A percentile compares a stretch with the other conserved stretches of the same genome.
Evolutionary conservation across 164 flowering plant genomes (phyloP).

Genomic region (Umbellularia californica): DNA sequence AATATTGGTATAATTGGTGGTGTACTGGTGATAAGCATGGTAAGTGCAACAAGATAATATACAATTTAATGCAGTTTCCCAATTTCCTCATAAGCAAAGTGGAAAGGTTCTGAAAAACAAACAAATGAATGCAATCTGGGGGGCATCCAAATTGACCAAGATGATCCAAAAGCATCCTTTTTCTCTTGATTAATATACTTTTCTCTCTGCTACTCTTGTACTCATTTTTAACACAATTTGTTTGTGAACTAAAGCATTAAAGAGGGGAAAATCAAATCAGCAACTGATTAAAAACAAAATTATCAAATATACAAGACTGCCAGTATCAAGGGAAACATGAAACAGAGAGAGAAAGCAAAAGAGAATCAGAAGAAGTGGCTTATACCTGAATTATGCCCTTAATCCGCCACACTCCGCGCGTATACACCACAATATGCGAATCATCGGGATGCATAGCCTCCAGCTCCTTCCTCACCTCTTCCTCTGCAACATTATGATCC

Average conservation of each 20-base stretch:
- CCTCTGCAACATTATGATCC: constrained; percentile 85
- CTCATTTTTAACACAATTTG: too few species aligned
- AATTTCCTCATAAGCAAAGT: not conserved
- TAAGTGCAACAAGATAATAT: too few species aligned
- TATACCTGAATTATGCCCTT: constrained; percentile 95
- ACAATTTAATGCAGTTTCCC: not conserved
- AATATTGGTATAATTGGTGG: too few species aligned
- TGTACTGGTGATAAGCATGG: too few species aligned
- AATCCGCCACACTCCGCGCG: constrained; percentile 89
- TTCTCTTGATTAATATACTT: too few species aligned
- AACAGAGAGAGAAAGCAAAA: constrained; percentile 4
- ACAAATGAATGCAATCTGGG: too few species aligned
- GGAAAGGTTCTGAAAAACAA: not conserved
- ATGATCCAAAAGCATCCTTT: too few species aligned
- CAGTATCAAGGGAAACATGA: not conserved
- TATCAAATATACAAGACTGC: not conserved
- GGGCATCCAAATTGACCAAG: too few species aligned
- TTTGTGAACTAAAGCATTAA: too few species aligned
- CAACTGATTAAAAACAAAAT: not conserved
- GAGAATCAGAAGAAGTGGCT: not conserved
- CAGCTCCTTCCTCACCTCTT: constrained; percentile 73
- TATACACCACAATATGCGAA: constrained; percentile 66
- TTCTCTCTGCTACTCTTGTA: too few species aligned
- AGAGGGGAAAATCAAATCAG: too few species aligned
- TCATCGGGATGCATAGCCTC: constrained; percentile 89